phyloP scores from a whole-genome alignment of 2,329 filamentous ascomycete genomes.

The Geosmithia flava region DNA sequence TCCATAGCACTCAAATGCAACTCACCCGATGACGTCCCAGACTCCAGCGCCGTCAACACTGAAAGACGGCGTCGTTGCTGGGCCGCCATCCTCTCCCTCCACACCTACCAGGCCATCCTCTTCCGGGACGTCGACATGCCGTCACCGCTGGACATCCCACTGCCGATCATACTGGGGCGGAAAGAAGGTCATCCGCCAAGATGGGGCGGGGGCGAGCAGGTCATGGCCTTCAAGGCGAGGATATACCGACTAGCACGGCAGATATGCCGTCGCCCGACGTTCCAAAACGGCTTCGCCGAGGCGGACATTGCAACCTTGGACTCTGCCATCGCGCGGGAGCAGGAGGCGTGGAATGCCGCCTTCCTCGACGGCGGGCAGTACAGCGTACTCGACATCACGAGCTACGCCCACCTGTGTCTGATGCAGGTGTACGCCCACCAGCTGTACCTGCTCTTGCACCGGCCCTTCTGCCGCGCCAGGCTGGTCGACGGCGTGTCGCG shows the following conservation, averaged over 20 bases:
- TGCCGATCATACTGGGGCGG: no score
- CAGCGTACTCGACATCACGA: conserved; percentile 5
- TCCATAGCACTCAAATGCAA: conserved; percentile 5
- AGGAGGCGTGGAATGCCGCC: conserved; percentile 5
- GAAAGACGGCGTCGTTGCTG: conserved; percentile 8
- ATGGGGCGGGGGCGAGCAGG: not conserved
- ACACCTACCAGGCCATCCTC: conserved; percentile 6
- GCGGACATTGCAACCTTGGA: not conserved
- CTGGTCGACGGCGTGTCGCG: not conserved
- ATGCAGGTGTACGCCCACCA: conserved; percentile 8
- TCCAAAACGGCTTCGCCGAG: not conserved
- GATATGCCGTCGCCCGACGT: conserved; percentile 5
- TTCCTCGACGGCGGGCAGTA: conserved; percentile 5
- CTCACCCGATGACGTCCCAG: not conserved
- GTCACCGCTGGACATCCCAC: conserved; percentile 3
- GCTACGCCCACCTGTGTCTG: conserved; percentile 8
- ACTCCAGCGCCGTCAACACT: conserved; percentile 2
- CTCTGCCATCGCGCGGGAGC: conserved; percentile 2
- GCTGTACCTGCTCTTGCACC: conserved; percentile 8
- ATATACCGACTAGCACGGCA: conserved; percentile 5
- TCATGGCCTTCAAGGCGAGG: conserved; percentile 6
- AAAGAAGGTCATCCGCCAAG: no score
- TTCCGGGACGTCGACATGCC: conserved; percentile 7
- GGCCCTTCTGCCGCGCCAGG: conserved; percentile 5
- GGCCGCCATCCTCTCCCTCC: conserved; percentile 7